Evolutionary conservation across 2,329 filamentous ascomycete genomes (phyloP).

Genomic region (Phoma herbarum): DNA sequence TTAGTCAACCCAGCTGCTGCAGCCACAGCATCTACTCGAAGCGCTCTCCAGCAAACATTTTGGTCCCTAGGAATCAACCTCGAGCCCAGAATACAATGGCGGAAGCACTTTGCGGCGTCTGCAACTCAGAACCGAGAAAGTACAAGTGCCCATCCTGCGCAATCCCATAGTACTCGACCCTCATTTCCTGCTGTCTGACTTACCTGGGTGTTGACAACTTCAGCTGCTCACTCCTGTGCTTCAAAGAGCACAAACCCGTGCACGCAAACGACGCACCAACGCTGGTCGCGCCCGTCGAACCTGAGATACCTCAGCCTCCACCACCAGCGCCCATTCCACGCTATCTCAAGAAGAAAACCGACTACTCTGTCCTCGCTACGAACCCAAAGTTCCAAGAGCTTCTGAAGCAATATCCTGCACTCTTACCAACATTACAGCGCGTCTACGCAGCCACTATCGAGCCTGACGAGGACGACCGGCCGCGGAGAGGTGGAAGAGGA

Average conservation of each 20-base stretch:
- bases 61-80: neutral
- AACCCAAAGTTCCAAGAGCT: slow-evolving; percentile 39
- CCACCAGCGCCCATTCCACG: slow-evolving; percentile 41
- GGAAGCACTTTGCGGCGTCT: slow-evolving; percentile 54
- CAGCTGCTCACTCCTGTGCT: slow-evolving; percentile 47
- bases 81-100: slow-evolving; percentile 35
- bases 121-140: slow-evolving; percentile 55
- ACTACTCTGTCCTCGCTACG: slow-evolving; percentile 45
- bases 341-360: slow-evolving; percentile 42
- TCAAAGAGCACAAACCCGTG: slow-evolving; percentile 43
- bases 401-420: slow-evolving; percentile 36
- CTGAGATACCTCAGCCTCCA: slow-evolving; percentile 38
- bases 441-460: slow-evolving; percentile 48
- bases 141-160: slow-evolving; percentile 61
- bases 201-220: slow-evolving; percentile 9
- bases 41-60: neutral
- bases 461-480: slow-evolving; percentile 40
- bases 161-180: slow-evolving; percentile 54
- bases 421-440: slow-evolving; percentile 41
- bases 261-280: slow-evolving; percentile 24
- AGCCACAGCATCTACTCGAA: neutral
- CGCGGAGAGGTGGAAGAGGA: slow-evolving; percentile 30
- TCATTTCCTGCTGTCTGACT: too few relatives aligned
- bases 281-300: slow-evolving; percentile 11
- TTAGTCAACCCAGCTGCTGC: too few relatives aligned